Percentiles rank a stretch among this genome's conserved stretches.
These are phyloP conservation scores for Multifurca ochricompacta DNA, from an alignment of 768 basidiomycete genomes.

Conservation along the genomic window DNA sequence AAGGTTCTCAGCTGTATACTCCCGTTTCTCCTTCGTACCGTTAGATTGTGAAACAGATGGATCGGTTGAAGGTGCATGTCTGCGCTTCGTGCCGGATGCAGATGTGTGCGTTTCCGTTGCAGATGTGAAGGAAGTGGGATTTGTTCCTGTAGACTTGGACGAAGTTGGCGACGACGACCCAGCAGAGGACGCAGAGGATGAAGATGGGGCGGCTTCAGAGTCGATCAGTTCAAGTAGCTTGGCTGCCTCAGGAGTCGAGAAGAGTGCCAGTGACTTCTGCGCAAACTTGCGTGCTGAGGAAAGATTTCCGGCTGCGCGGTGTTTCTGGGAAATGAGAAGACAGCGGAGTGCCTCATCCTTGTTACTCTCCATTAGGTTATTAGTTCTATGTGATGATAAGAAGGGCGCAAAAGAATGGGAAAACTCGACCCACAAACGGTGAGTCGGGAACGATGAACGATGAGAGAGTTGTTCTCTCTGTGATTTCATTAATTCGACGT, in stretches of 20 bases:
- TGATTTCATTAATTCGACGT: too few relatives aligned
- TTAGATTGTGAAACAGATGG: conserved; percentile 40
- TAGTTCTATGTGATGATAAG: not conserved
- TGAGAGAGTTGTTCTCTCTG: too few relatives aligned
- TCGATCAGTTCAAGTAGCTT: conserved; percentile 63
- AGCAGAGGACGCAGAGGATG: conserved; percentile 26
- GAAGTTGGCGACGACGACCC: conserved; percentile 34
- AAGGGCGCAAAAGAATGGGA: not conserved
- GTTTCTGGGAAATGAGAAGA: conserved; percentile 68
- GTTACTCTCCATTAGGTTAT: conserved; percentile 65
- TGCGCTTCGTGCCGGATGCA: conserved; percentile 60
- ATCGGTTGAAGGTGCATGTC: conserved; percentile 38
- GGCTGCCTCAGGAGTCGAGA: conserved; percentile 67
- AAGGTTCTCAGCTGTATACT: conserved; percentile 79
- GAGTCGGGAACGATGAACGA: not conserved
- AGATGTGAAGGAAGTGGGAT: conserved; percentile 38
- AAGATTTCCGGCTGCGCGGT: conserved; percentile 63
- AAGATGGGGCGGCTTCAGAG: conserved; percentile 35
- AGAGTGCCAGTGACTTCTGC: conserved; percentile 78
- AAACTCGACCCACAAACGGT: not conserved
- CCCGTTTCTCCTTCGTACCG: conserved; percentile 34
- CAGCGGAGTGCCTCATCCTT: conserved; percentile 85
- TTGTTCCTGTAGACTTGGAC: conserved; percentile 28
- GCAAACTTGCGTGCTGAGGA: conserved; percentile 81
- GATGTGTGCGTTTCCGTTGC: conserved; percentile 66